Evolutionary conservation across 495 filamentous ascomycete species (phyloP).

Genomic region (Bathelium albidoporum): DNA sequence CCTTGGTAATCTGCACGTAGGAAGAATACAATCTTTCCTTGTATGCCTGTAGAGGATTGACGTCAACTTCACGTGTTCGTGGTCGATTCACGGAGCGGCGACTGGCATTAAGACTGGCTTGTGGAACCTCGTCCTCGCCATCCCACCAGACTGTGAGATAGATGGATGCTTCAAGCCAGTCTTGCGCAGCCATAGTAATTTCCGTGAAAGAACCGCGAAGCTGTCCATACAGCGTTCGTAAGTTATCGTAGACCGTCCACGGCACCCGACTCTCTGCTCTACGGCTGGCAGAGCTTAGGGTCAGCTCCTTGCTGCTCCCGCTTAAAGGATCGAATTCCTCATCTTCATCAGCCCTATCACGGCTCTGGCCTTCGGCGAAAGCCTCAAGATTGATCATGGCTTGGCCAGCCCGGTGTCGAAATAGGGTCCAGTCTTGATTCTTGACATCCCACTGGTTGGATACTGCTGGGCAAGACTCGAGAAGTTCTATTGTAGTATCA

Average conservation of each 20-base stretch:
- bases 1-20: conserved; percentile 40
- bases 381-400: conserved; percentile 55
- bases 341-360: conserved; percentile 29
- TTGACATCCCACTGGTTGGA: conserved; percentile 65
- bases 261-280: conserved; percentile 75
- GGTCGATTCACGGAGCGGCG: conserved; percentile 26
- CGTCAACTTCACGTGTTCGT: conserved; percentile 33
- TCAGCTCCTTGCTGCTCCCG: conserved; percentile 24
- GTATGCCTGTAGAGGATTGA: conserved; percentile 42
- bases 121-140: conserved; percentile 49
- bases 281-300: conserved; percentile 52
- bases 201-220: conserved; percentile 59
- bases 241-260: conserved; percentile 72
- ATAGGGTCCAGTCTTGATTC: conserved; percentile 65
- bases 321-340: conserved; percentile 44
- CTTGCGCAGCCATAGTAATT: conserved; percentile 58
- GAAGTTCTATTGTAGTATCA: conserved; percentile 49
- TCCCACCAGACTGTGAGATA: conserved; percentile 82
- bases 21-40: conserved; percentile 41
- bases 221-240: conserved; percentile 64
- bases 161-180: conserved; percentile 81
- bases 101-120: conserved; percentile 26
- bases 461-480: conserved; percentile 61
- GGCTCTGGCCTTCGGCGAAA: conserved; percentile 63
- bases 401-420: conserved; percentile 56